Evolutionary conservation across 2,329 filamentous ascomycete genomes (phyloP), one percentile per base, ranked within the genome.

Genomic region (Claviceps pazoutovae): DNA sequence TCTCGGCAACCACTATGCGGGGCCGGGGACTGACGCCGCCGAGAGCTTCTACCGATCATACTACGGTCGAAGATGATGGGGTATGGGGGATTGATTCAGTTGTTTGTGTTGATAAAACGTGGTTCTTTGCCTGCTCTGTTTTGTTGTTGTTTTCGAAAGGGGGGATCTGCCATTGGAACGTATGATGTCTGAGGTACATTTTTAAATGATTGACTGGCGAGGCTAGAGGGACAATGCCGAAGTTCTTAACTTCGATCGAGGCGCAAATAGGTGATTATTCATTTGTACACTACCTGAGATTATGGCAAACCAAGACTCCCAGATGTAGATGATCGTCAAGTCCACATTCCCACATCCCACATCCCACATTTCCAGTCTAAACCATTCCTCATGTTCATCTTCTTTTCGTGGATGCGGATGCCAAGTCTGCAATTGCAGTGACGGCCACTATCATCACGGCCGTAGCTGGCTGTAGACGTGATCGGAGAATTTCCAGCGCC

Each of bases 41-140:
- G 89, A 95, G 63, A 87, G 88, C 66, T 96, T 97, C 69, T 95
- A 93, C 66, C 80, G 86, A 48, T 95, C 88, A 51, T 95, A 88
- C 69, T 82, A 88, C 73, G 86, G 85, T 42, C 75, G 86, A 57
- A 78, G 84, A 68, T 85, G 64, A 70, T 58, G 41, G 59, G 30
- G 26, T 21, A 17, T 36, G 11, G 19, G 5, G 21, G 9, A 11
- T 34, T 49, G 21, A 13, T 43, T 23, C 44, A 36, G 26, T 39
- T 36, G 17, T 53, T 23, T 17, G 46, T 17, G 16, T 36, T 48
- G 50, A 21, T 37, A 5, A 17, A 44, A 9, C 14, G 42, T 26
- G 13, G 21, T 44, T 48, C 4, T n/a, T 16, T 4, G 38, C 14
- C 16, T 13, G 1, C 13, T n/a, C 3, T 26, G 8, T n/a, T n/a